Evolutionary conservation across 768 basidiomycete species (phyloP).

Genomic region (Tulasnella sp.): DNA sequence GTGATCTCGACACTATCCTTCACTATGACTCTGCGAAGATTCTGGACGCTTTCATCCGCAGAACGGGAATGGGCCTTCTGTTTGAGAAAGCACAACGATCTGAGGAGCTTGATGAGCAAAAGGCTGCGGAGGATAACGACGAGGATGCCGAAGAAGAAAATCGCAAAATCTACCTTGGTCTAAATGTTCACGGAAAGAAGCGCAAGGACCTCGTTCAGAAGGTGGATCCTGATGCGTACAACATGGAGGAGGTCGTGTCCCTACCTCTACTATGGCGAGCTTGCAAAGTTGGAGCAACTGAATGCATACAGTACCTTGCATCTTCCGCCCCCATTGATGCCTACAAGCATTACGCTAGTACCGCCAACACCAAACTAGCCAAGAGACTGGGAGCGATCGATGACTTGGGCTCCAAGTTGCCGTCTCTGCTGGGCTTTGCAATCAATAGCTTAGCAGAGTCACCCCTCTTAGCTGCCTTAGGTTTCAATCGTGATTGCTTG

Average conservation of each 20-base stretch:
- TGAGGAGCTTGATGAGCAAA: constrained; percentile 22
- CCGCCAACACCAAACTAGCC: constrained; percentile 33
- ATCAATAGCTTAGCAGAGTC: constrained; percentile 39
- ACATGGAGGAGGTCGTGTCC: not conserved
- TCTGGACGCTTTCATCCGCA: constrained; percentile 42
- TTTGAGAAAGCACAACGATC: constrained; percentile 1
- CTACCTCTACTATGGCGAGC: constrained; percentile 35
- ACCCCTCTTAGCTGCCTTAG: constrained; percentile 34
- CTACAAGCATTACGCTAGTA: constrained; percentile 37
- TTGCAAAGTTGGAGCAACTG: constrained; percentile 15
- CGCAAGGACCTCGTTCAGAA: constrained; percentile 38
- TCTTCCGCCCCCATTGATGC: constrained; percentile 37
- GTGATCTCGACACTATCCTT: constrained; percentile 26
- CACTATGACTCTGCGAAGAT: constrained; percentile 35
- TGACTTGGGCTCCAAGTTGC: constrained; percentile 33
- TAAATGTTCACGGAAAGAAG: constrained; percentile 54
- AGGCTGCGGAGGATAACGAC: constrained; percentile 22
- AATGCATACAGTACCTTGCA: constrained; percentile 37
- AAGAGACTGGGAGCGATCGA: constrained; percentile 28
- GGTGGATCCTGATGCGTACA: constrained; percentile 36
- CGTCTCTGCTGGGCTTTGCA: constrained; percentile 41
- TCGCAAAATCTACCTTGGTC: constrained; percentile 37
- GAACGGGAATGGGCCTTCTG: constrained; percentile 31
- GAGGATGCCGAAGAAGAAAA: constrained; percentile 28
- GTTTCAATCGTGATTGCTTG: constrained; percentile 12